These are phyloP conservation scores for Fusarium miscanthi DNA, from an alignment of 2,329 filamentous ascomycete species.

Conservation along the genomic window DNA sequence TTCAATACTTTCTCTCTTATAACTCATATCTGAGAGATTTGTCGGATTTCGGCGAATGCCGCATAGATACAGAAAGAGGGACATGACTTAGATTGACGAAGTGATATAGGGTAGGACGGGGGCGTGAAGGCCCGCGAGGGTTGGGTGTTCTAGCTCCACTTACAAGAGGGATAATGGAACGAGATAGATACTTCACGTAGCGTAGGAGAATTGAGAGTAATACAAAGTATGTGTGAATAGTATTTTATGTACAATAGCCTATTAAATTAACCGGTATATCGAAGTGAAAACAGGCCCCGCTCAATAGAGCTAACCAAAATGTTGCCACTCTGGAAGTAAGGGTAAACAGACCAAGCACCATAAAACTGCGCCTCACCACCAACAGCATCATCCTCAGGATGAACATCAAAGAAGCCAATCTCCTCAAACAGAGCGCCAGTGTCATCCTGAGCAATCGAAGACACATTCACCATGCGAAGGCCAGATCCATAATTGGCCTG, in stretches of 20 bases:
- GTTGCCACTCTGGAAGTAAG: slow-evolving; percentile 58
- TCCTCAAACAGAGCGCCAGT: slow-evolving; percentile 5
- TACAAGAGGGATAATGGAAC: background rate
- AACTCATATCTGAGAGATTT: background rate
- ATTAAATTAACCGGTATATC: background rate
- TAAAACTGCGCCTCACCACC: slow-evolving; percentile 58
- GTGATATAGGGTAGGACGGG: background rate
- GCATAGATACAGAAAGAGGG: background rate
- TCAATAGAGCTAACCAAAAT: slow-evolving; percentile 62
- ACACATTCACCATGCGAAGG: slow-evolving; percentile 1
- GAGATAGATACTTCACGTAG: no score
- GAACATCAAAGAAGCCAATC: slow-evolving; percentile 10
- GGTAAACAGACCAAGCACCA: slow-evolving; percentile 61
- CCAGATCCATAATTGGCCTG: slow-evolving; percentile 11
- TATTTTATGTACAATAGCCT: background rate
- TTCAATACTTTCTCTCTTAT: no score
- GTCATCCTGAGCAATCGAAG: slow-evolving; percentile 1
- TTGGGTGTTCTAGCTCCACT: background rate
- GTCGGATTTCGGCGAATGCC: background rate
- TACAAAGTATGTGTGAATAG: background rate
- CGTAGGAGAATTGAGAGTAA: accelerated
- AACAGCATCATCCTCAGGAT: slow-evolving; percentile 42
- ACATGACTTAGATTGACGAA: accelerated
- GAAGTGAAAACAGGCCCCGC: slow-evolving; percentile 38
- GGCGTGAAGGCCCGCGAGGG: no score